phyloP scores from a whole-genome alignment of 768 basidiomycete species.

The Boletellus ananiceps region DNA sequence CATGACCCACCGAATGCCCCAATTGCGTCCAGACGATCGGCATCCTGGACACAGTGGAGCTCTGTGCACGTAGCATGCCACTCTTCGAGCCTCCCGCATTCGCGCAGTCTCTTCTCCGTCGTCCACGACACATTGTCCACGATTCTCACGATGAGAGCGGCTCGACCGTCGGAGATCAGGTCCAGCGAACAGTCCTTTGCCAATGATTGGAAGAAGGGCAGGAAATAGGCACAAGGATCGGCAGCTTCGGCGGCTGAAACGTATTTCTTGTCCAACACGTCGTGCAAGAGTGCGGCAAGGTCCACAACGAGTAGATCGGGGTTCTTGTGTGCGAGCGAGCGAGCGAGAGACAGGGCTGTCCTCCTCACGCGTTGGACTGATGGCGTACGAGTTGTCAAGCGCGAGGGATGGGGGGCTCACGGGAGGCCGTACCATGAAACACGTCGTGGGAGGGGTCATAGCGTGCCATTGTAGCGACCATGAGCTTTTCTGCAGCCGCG shows the following conservation, averaged over 20 bases:
- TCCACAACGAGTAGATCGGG: conserved; percentile 78
- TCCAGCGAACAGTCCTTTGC: conserved; percentile 44
- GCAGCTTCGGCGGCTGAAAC: conserved; percentile 51
- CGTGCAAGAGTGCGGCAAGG: conserved; percentile 84
- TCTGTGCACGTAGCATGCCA: conserved; percentile 75
- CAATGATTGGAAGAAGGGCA: conserved; percentile 56
- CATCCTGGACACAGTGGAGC: conserved; percentile 79
- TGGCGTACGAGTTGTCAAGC: not conserved
- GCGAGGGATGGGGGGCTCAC: not conserved
- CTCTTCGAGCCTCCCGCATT: conserved; percentile 47
- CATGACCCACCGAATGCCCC: conserved; percentile 62
- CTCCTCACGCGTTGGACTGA: conserved; percentile 79
- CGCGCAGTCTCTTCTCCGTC: conserved; percentile 67
- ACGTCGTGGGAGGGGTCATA: conserved; percentile 82
- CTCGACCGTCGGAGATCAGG: conserved; percentile 57
- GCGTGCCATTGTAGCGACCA: conserved; percentile 67
- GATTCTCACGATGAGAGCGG: conserved; percentile 50
- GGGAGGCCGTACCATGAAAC: conserved; percentile 56
- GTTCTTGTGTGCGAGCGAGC: conserved; percentile 35
- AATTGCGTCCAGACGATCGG: conserved; percentile 74
- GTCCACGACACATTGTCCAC: conserved; percentile 83
- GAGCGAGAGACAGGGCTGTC: conserved; percentile 68
- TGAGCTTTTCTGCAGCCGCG: conserved; percentile 58
- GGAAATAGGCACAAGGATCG: conserved; percentile 62
- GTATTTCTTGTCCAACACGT: conserved; percentile 85